phyloP scores from a whole-genome alignment of 2,329 filamentous ascomycete species.

The Dactylellina drechsleri region DNA sequence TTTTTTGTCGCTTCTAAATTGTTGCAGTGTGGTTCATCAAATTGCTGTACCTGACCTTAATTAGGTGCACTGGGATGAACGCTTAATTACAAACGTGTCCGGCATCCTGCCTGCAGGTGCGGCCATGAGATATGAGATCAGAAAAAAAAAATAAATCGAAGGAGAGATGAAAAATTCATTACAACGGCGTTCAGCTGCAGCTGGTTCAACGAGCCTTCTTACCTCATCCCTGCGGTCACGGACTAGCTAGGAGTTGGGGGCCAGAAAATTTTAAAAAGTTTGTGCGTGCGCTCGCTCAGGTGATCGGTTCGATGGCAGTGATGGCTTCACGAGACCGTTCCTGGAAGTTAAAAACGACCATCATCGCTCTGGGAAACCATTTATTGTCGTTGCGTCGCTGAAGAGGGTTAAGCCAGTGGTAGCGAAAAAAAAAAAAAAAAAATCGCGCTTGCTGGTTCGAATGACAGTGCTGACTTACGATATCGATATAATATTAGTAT shows the following conservation, averaged over 20 bases:
- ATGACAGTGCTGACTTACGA: neutral
- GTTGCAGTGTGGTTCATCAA: conserved; percentile 22
- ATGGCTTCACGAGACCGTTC: conserved; percentile 55
- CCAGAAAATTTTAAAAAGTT: conserved; percentile 17
- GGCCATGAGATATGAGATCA: conserved; percentile 15
- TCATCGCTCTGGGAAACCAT: conserved; percentile 40
- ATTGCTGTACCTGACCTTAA: conserved; percentile 40
- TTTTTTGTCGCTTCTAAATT: neutral
- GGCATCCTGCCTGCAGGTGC: conserved; percentile 41
- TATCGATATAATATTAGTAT: neutral
- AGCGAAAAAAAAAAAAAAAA: conserved; percentile 21
- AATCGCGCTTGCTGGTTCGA: conserved; percentile 8
- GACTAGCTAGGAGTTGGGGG: conserved; percentile 31
- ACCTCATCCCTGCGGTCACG: conserved; percentile 39
- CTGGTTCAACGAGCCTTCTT: conserved; percentile 13
- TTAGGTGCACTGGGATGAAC: conserved; percentile 15
- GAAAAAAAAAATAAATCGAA: neutral
- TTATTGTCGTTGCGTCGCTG: conserved; percentile 25
- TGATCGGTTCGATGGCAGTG: conserved; percentile 43
- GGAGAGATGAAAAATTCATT: conserved; percentile 23
- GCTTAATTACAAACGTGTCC: conserved; percentile 28
- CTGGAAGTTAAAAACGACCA: conserved; percentile 53
- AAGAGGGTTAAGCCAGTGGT: neutral
- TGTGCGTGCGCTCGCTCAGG: conserved; percentile 50
- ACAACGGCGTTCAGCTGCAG: conserved; percentile 45